Conservation (phyloP, 192 early-diverging fungal species). For the Podila clonocystis region DNA sequence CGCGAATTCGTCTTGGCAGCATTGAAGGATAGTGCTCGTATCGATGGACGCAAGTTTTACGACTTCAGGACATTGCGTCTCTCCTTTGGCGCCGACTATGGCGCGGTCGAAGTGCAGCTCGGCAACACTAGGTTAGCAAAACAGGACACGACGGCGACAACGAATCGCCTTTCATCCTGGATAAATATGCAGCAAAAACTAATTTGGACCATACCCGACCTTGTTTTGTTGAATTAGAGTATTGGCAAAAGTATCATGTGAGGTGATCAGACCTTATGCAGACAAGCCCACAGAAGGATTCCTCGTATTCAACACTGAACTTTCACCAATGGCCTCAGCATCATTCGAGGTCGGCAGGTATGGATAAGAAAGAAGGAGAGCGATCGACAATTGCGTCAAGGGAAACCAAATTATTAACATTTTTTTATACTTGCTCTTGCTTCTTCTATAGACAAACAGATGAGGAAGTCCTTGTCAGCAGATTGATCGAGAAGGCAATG, state of each 20-base stretch:
- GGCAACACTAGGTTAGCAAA: constrained; percentile 78
- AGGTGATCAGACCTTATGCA: constrained; percentile 72
- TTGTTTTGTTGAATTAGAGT: constrained; percentile 53
- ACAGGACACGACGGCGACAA: background rate
- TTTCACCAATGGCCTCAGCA: constrained; percentile 88
- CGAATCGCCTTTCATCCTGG: background rate
- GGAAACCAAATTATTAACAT: background rate
- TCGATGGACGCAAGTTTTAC: constrained; percentile 82
- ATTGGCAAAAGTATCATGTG: constrained; percentile 73
- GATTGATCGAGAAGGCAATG: constrained; percentile 91
- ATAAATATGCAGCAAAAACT: background rate
- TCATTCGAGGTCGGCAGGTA: constrained; percentile 76
- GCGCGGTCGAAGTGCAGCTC: constrained; percentile 80
- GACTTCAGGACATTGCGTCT: constrained; percentile 79
- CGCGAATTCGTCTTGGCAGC: constrained; percentile 78
- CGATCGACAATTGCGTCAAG: background rate
- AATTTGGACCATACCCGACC: background rate
- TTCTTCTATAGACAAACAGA: constrained; percentile 67
- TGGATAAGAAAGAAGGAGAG: background rate
- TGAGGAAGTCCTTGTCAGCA: constrained; percentile 85
- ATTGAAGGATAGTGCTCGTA: constrained; percentile 72
- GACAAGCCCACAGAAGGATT: constrained; percentile 91
- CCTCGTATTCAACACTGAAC: constrained; percentile 86
- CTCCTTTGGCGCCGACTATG: constrained; percentile 72
- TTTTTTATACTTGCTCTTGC: background rate